Evolutionary conservation across 805 yeast genomes (phyloP), one percentile per base, ranked within the genome.

Genomic region (Candida montana): DNA sequence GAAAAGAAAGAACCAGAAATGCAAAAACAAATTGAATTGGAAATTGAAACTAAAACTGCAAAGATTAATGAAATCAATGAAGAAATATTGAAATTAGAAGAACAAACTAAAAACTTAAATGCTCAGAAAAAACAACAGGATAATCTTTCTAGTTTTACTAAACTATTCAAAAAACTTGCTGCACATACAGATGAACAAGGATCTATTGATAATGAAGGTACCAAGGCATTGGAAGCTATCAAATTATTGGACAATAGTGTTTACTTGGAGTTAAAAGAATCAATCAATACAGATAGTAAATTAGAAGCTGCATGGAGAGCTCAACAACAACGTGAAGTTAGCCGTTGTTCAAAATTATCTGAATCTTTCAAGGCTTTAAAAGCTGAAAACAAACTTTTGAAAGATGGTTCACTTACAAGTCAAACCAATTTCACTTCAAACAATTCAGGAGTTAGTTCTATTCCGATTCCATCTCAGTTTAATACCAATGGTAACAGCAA

Each of bases 241-340:
- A 44, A 41, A 55, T 52, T 54, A 18, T 46, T 43, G 24, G 51
- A 42, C 23, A 34, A 19, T 5, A 34, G 31, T 1, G 23, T 49
- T 5, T 44, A 53, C 43, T 30, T 33, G 13, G 37, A 40, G n/a
- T 26, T 68, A 18, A 50, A 45, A 17, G 36, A 45, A 6, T 66
- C 67, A 28, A 42, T 65, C 8, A 50, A 48, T 13, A 45, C 50
- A 7, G 74, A 68, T 46, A 53, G 62, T 17, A 55, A 51, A 31
- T 45, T 61, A 7, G 71, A 67, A 40, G 59, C 67, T 4, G 61
- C 58, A 40, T 68, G 70, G 71, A 59, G 67, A 48, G 63, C 65
- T 2, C 52, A 58, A 27, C 71, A 64, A 40, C 67, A 64, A 43
- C 55, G 57, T 28, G 71, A 67, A 42, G 63, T 56, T 24, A 47